Base-by-base conservation (phyloP, 2,329 filamentous ascomycete genomes). In the Incumbomyces lentus region DNA sequence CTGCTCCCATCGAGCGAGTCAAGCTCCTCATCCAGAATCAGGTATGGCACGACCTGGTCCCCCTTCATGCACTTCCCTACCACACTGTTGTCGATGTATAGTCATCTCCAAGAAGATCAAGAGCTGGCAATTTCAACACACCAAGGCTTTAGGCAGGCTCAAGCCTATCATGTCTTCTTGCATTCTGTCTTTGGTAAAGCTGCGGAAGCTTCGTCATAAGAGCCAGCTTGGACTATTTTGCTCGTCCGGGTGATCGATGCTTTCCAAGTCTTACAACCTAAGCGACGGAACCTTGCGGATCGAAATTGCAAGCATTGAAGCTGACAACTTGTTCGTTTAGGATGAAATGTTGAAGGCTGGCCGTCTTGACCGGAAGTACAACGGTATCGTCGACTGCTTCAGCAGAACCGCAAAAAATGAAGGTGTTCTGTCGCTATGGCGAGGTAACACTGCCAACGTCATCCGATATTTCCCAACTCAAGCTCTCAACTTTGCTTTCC, bases 21-120 rank as follows among this genome's bases (percentile, higher is more conserved):
- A 98, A 98, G 89, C 92, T 98, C 69, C 86, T 98, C 68, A 93
- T 98, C 78, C 92, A 98, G 82, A 98, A 98, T 80, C 92, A 98
- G 85, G 89, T 95, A 81, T 60, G 87, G 78, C 46, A 26, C 22
- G 8, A 26, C 22, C 22, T 26, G 22, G 8, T 8, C 22, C 22
- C 8, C 8, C 8, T 26, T 26, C 5, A 26, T 26, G 5, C 22
- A 26, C 8, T 26, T 26, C 8, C 22, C 22, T 8, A 4, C 22
- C 22, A 5, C 22, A 8, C 22, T 26, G 22, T 8, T 26, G 22
- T 26, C 22, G 22, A 26, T 26, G 22, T 8, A 26, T 26, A 5
- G 4, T 26, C 22, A 26, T 8, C 22, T 26, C 22, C 22, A 26
- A 26, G 22, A 26, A 26, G 5, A 26, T 26, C 8, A 26, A 26